These are phyloP conservation scores for Huntiella moniliformis DNA, from an alignment of 2,329 filamentous ascomycete species.

Conservation along the genomic window DNA sequence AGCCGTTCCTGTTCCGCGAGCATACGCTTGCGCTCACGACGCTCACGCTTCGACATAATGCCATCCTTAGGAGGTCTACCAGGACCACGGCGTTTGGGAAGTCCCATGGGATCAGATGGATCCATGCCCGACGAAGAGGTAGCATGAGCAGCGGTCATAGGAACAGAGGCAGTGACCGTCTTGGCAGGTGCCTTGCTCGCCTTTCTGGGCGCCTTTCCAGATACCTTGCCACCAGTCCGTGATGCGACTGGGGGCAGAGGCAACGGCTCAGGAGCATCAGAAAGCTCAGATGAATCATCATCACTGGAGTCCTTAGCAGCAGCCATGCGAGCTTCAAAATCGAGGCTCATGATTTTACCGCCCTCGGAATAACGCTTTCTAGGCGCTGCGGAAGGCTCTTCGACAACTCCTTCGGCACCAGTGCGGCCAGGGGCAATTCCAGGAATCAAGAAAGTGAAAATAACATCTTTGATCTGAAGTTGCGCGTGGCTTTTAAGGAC, in stretches of 20 bases:
- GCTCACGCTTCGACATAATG: slow-evolving; percentile 63
- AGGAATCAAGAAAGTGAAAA: slow-evolving; percentile 50
- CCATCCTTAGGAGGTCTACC: slow-evolving; percentile 71
- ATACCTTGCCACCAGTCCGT: slow-evolving; percentile 8
- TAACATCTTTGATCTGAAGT: slow-evolving; percentile 55
- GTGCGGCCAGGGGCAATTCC: slow-evolving; percentile 38
- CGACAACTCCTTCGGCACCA: slow-evolving; percentile 37
- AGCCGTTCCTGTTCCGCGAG: slow-evolving; percentile 22
- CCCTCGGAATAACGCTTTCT: slow-evolving; percentile 34
- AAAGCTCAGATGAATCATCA: slow-evolving; percentile 25
- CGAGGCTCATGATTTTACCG: slow-evolving; percentile 54
- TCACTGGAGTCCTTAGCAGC: slow-evolving; percentile 38
- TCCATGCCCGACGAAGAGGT: background rate
- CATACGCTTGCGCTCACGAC: slow-evolving; percentile 40
- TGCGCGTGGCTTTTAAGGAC: slow-evolving; percentile 43
- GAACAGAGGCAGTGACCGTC: background rate
- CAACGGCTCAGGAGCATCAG: slow-evolving; percentile 13
- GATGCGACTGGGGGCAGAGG: slow-evolving; percentile 8
- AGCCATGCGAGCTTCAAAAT: slow-evolving; percentile 45
- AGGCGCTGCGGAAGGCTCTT: slow-evolving; percentile 23
- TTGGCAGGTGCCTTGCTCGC: background rate
- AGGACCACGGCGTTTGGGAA: slow-evolving; percentile 44
- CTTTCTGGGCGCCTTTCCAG: slow-evolving; percentile 7
- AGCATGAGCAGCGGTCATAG: background rate
- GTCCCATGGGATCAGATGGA: slow-evolving; percentile 3